Percentiles rank a stretch among this genome's conserved stretches.
Conservation (phyloP, 2,329 filamentous ascomycete genomes). For the Aspergillus sp. region DNA sequence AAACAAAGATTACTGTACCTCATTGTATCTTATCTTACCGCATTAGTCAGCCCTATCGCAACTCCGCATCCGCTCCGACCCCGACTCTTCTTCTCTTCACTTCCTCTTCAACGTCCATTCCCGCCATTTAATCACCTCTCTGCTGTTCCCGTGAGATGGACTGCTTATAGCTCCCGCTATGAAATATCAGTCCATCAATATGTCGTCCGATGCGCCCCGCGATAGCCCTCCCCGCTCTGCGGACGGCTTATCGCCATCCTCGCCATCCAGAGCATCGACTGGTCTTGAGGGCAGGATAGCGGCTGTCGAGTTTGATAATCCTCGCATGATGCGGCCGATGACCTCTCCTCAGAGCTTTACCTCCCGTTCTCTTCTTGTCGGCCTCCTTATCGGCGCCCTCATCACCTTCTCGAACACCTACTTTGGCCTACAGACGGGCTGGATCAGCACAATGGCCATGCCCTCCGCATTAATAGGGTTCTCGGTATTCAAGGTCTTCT, state of each 20-base stretch:
- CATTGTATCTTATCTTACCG: neutral
- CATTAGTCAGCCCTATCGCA: neutral
- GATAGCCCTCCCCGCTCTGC: constrained; percentile 1
- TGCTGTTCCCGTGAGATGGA: constrained; percentile 1
- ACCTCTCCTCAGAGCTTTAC: constrained; percentile 61
- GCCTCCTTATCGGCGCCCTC: constrained; percentile 73
- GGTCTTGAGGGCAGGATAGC: neutral
- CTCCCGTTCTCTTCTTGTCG: constrained; percentile 65
- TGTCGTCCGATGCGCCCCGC: constrained; percentile 19
- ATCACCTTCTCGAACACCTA: constrained; percentile 98
- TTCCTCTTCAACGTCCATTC: no score
- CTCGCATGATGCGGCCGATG: constrained; percentile 5
- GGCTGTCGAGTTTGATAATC: neutral
- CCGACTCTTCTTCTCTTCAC: neutral
- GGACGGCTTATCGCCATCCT: constrained; percentile 1
- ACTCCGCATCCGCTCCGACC: no score
- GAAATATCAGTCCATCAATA: constrained; percentile 29
- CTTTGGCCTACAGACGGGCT: constrained; percentile 88
- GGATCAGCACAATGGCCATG: constrained; percentile 90
- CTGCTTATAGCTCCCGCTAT: constrained; percentile 12
- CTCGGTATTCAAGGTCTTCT: constrained; percentile 76
- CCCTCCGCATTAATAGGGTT: constrained; percentile 90
- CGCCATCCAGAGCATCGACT: constrained; percentile 2
- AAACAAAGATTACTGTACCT: neutral
- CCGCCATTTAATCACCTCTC: no score